Evolutionary conservation across 140 eudicot species (phyloP), one percentile per base, ranked within the genome.

Genomic region (Stevia rebaudiana): DNA sequence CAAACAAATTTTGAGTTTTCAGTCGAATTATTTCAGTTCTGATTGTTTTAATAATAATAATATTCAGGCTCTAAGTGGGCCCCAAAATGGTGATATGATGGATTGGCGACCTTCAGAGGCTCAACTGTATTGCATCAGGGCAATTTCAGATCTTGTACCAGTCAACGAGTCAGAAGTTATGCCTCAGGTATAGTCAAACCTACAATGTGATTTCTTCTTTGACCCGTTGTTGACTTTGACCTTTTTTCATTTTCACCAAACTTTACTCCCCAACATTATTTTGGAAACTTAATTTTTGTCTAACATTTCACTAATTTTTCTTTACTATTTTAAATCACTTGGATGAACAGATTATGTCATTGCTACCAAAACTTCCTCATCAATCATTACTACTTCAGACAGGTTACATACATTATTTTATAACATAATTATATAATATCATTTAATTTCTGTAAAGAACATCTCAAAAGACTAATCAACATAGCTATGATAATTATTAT

Each of bases 61-160:
- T 28, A 28, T 60, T 61, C 73, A 94, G 99, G 97, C 94, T 74
- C 73, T 81, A 23, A 62, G 74, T 40, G 72, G 80, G 51, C 78
- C 82, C 60, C 88, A 83, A 71, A 83, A 85, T 63, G 80, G 74
- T 60, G 83, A 85, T 56, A 51, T 40, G 59, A 71, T 73, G 76
- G 95, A 94, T 55, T 94, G 99, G 97, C 86, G 95, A 61, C 90
- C 88, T 44, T 94, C 90, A 65, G 99, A 94, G 74, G 99, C 99
- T 73, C 90, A 94, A 73, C 76, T 94, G 48, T 94, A 94, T 74
- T 86, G 99, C 80, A 89, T 94, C 67, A 68, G 94, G 61, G 99
- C 97, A 35, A 86, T 94, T 80, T 86, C 99, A 46, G 97, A 88
- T 61, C 82, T 70, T 82, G 97, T 89, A 76, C 81, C 99, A 12